Conservation (phyloP, 768 basidiomycete species). For the Boletus eberwhitei region DNA sequence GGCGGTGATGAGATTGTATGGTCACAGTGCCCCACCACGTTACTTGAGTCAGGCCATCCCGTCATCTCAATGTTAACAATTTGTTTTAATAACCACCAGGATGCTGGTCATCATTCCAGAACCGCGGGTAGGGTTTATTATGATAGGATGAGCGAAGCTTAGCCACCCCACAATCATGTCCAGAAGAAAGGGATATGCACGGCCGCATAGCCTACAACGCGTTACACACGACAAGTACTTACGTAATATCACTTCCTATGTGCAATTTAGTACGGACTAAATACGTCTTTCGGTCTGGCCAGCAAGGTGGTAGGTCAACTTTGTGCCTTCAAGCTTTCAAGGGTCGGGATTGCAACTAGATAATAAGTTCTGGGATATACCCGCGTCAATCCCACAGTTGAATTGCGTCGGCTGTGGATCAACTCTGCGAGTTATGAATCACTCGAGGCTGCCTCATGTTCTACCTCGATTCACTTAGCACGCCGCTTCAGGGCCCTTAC, state of each 20-base stretch:
- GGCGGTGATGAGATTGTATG: neutral
- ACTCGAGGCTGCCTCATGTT: neutral
- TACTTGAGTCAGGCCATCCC: neutral
- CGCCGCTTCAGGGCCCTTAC: neutral
- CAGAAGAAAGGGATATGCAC: too few species aligned
- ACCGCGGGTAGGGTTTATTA: neutral
- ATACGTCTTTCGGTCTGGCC: neutral
- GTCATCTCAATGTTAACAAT: neutral
- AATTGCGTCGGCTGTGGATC: neutral
- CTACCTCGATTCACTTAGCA: neutral
- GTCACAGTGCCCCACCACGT: neutral
- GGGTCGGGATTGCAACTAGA: neutral
- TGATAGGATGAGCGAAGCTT: neutral
- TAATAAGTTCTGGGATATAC: neutral
- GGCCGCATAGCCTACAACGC: too few species aligned
- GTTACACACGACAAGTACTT: too few species aligned
- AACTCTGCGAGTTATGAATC: neutral
- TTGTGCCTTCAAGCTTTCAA: neutral
- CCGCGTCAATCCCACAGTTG: neutral
- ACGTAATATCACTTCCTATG: neutral
- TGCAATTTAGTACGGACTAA: neutral
- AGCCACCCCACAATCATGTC: too few species aligned
- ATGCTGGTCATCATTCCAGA: neutral
- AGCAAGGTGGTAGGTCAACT: neutral
- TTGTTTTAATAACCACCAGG: neutral